Conservation (phyloP, 2,329 filamentous ascomycete genomes). For the Fusarium incarnatum region DNA sequence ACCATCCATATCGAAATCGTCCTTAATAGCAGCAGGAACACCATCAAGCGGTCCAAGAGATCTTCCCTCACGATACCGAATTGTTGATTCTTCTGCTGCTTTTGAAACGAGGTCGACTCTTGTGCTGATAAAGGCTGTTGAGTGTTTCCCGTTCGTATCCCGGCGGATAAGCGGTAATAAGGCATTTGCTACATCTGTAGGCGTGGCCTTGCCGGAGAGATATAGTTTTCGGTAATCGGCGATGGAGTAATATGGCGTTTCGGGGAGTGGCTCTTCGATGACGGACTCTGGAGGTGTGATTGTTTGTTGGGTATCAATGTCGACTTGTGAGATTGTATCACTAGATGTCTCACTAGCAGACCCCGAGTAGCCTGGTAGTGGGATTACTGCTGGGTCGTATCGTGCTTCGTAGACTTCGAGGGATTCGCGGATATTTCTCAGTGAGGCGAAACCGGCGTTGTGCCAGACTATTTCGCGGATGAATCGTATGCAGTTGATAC, state of each 20-base stretch:
- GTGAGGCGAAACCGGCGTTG: slow-evolving; percentile 70
- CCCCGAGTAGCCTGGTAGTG: slow-evolving; percentile 37
- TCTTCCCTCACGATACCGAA: slow-evolving; percentile 62
- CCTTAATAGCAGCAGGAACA: slow-evolving; percentile 79
- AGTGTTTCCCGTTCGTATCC: slow-evolving; percentile 55
- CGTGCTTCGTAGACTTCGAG: slow-evolving; percentile 63
- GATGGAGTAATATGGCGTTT: slow-evolving; percentile 51
- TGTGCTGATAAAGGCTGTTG: slow-evolving; percentile 58
- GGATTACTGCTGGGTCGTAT: slow-evolving; percentile 60
- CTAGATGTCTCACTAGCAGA: too few species aligned
- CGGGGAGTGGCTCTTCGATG: not conserved
- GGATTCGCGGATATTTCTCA: slow-evolving; percentile 63
- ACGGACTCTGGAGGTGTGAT: not conserved
- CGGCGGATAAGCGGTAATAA: slow-evolving; percentile 60
- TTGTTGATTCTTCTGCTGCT: slow-evolving; percentile 58
- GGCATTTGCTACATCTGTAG: slow-evolving; percentile 57
- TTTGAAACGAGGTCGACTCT: slow-evolving; percentile 55
- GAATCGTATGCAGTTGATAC: slow-evolving; percentile 36
- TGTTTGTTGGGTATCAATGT: not conserved
- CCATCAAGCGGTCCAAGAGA: slow-evolving; percentile 75
- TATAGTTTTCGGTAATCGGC: slow-evolving; percentile 59
- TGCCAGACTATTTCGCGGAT: slow-evolving; percentile 57
- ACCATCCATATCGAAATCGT: slow-evolving; percentile 79
- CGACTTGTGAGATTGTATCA: not conserved
- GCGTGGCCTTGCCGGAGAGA: slow-evolving; percentile 59